Evolutionary conservation across 139 green algal genomes (phyloP), one percentile per base, ranked within the genome.

Genomic region (Closterium sp.): DNA sequence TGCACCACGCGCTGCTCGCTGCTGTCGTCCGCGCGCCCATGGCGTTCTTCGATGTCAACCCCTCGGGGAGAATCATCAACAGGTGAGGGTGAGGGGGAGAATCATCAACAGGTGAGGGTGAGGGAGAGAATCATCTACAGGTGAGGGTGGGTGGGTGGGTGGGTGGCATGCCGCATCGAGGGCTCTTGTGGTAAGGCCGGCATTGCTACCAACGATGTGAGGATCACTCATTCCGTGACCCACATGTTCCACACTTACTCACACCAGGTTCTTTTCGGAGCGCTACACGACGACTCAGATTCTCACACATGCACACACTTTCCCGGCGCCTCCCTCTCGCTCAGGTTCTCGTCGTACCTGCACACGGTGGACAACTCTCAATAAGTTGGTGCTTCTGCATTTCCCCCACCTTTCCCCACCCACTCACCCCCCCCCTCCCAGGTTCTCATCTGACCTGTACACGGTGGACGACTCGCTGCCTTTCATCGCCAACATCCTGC

Each of bases 401-500:
- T 19, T 28, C 55, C 55, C 55, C 23, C 55, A 16, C 1, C 55
- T 76, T 1, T 76, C 55, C 16, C 55, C 23, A 2, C 55, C 36
- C 36, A 55, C 36, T 55, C 8, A 86, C 30, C 83, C 83, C 19
- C 30, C 23, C 83, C 21, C 19, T 28, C 23, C 33, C 95, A 94
- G 97, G 43, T 98, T 98, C 35, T 97, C 96, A 0, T 97, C 96
- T 0, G 97, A 99, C 91, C 93, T 91, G 19, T 95, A 94, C n/a
- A 96, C 92, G 2, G 93, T 97, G 21, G 97, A 99, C 84, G 97
- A 98, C 94, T 95, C 93, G 0, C 94, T 99, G 38, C 97, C 97
- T 23, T 99, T 99, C 95, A 98, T 98, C 30, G 76, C 95, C 34
- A 99, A 99, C 96, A 98, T 99, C 85, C 90, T 98, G 25, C 94